Conservation (phyloP, 768 basidiomycete species). For the Leccinum incarnatum region DNA sequence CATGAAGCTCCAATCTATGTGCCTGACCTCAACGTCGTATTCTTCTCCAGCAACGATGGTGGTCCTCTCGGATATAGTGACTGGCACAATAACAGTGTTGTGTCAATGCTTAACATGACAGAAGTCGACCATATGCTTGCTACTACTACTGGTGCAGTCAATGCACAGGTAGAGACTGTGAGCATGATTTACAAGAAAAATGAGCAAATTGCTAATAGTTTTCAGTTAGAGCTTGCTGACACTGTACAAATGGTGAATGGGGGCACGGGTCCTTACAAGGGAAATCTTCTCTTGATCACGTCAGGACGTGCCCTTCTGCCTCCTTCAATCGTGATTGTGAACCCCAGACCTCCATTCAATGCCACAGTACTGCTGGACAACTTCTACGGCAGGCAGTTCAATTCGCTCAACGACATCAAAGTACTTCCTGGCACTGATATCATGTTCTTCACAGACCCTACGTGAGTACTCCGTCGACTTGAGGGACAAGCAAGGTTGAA, state of each 20-base stretch:
- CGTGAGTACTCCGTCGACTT: slow-evolving; percentile 38
- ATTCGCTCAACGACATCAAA: slow-evolving; percentile 79
- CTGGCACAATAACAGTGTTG: slow-evolving; percentile 58
- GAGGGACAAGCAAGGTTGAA: not conserved
- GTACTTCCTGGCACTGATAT: slow-evolving; percentile 64
- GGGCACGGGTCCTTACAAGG: slow-evolving; percentile 61
- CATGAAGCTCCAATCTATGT: slow-evolving; percentile 78
- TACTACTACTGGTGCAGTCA: slow-evolving; percentile 36
- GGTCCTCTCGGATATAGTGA: slow-evolving; percentile 64
- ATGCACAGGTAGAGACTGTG: slow-evolving; percentile 48
- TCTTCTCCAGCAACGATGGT: slow-evolving; percentile 71
- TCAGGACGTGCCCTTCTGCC: slow-evolving; percentile 65
- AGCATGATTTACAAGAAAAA: slow-evolving; percentile 6
- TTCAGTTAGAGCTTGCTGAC: slow-evolving; percentile 55
- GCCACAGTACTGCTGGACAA: slow-evolving; percentile 72
- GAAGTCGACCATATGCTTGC: slow-evolving; percentile 50
- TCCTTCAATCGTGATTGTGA: slow-evolving; percentile 61
- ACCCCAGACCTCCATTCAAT: slow-evolving; percentile 63
- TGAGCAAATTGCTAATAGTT: not conserved
- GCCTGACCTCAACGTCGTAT: slow-evolving; percentile 61
- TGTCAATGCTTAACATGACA: slow-evolving; percentile 59
- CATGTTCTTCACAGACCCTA: slow-evolving; percentile 74
- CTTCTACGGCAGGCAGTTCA: slow-evolving; percentile 78
- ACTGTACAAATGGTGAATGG: slow-evolving; percentile 70
- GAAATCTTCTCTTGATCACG: slow-evolving; percentile 56